Evolutionary conservation across 139 green algal genomes (phyloP), one percentile per base, ranked within the genome.

Genomic region (Tetraselmis striata): DNA sequence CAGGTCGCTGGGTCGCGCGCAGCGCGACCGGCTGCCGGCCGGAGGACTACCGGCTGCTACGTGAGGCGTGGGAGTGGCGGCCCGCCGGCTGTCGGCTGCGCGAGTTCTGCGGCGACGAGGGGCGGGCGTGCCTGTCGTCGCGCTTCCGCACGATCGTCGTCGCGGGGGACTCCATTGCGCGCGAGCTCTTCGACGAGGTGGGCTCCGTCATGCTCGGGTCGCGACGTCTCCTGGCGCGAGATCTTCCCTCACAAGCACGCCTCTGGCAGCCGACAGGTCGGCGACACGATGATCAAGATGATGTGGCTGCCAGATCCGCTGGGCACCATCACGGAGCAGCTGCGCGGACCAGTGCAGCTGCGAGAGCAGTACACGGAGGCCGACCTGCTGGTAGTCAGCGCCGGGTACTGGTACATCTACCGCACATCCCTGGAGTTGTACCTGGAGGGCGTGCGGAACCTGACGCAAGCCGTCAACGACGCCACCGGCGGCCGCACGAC

Each of bases 381-480:
- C 25, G n/a, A 77, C 5, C 2, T 77, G 74, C 25, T 77, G 26
- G 74, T 77, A 2, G 23, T 77, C 25, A 31, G 26, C 26, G 74
- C 74, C 5, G 74, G 74, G 74, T 77, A 77, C 74, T 77, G 74
- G 74, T 77, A 77, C n/a, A 77, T 77, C 74, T 77, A 77, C 74
- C 25, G 74, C 26, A 31, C 26, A n/a, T 18, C 2, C n/a, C n/a
- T 30, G 74, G 74, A n/a, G 25, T 28, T 18, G 23, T 77, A 77
- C 23, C 74, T 77, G 2, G n/a, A 28, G 74, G 74, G 74, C 25
- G n/a, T 77, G 5, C 74, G 74, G 23, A 29, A 77, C 26, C 74
- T 77, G 23, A 77, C n/a, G 26, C 5, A 77, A 11, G 74, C 74
- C 26, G n/a, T 29, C 26, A 67, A 67, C 18, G 74, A n/a, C 2